Conservation (phyloP, 108 stramenopile species). For the Stephanodiscus minutulus region DNA sequence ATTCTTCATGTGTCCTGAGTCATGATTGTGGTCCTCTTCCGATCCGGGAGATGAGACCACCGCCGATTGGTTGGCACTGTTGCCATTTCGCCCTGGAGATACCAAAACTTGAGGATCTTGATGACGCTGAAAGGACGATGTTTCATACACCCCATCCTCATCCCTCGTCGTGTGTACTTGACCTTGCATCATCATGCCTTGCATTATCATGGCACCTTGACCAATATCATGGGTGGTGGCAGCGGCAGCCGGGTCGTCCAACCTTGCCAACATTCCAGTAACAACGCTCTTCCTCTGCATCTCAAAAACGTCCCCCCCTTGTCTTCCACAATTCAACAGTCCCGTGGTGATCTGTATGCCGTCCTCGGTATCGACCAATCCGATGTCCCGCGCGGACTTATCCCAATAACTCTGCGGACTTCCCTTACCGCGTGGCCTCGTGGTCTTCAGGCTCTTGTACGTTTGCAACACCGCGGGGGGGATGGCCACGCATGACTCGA, state of each 20-base stretch:
- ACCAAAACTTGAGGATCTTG: constrained; percentile 13
- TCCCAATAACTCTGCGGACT: constrained; percentile 89
- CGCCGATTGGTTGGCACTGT: neutral
- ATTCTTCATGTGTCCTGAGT: neutral
- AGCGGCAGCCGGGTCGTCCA: neutral
- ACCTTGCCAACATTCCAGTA: constrained; percentile 21
- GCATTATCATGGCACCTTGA: constrained; percentile 6
- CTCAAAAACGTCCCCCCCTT: constrained; percentile 12
- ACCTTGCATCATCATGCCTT: constrained; percentile 4
- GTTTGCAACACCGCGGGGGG: constrained; percentile 63
- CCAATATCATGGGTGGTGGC: neutral
- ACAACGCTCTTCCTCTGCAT: constrained; percentile 24
- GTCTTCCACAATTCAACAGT: neutral
- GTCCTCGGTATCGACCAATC: constrained; percentile 71
- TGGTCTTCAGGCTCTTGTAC: constrained; percentile 84
- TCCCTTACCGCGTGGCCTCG: constrained; percentile 81
- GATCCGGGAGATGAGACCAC: constrained; percentile 27
- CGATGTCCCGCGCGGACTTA: constrained; percentile 76
- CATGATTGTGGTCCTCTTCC: neutral
- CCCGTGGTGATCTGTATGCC: constrained; percentile 56
- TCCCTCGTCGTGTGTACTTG: neutral
- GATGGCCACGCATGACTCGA: constrained; percentile 82
- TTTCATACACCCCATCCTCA: neutral
- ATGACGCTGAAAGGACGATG: neutral
- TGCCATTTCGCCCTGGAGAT: neutral